Base-by-base conservation (phyloP, 345 rosid genomes). In the Leavenworthia alabamica region DNA sequence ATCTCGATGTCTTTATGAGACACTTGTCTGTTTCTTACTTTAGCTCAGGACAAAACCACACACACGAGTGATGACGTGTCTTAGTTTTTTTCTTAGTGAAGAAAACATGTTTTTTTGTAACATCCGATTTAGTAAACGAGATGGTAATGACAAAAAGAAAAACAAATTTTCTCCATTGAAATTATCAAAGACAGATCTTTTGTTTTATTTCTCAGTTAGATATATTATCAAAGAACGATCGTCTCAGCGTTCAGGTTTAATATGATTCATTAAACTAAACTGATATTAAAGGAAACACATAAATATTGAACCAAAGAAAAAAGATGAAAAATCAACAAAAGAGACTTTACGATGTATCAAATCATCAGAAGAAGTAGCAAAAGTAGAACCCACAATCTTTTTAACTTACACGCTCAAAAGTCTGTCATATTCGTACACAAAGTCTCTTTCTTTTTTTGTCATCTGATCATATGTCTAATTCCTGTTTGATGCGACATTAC, bases 301-400 rank as follows among this genome's bases (percentile, higher is more conserved):
- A 15, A 15, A 4, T 43, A 65, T 23, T 16, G 20, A 23, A 56
- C 35, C n/a, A n/a, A n/a, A n/a, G n/a, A n/a, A 26, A 42, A 54
- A 43, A 12, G 3, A 42, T 53, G 43, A 54, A 8, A 58, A 44
- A 56, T 56, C 40, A 55, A 56, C 54, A 12, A 40, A 22, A 67
- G 50, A 32, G 66, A 15, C 29, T 11, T 29, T 41, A 22, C 52
- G 66, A 59, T 23, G 53, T 40, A 68, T 68, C 72, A 41, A 40
- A n/a, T n/a, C 50, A 59, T 50, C 66, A 68, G 11, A 51, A 59
- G 60, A 59, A 59, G 7, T 58, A 32, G 52, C 45, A 68, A 59
- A 59, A 68, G 66, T 59, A 68, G 72, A 68, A 68, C 72, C 72
- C 66, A 68, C 72, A 52, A 60, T 52, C 67, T 52, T 62, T 70